Evolutionary conservation across 805 yeast genomes (phyloP).

Genomic region (Saturnispora saitoi): DNA sequence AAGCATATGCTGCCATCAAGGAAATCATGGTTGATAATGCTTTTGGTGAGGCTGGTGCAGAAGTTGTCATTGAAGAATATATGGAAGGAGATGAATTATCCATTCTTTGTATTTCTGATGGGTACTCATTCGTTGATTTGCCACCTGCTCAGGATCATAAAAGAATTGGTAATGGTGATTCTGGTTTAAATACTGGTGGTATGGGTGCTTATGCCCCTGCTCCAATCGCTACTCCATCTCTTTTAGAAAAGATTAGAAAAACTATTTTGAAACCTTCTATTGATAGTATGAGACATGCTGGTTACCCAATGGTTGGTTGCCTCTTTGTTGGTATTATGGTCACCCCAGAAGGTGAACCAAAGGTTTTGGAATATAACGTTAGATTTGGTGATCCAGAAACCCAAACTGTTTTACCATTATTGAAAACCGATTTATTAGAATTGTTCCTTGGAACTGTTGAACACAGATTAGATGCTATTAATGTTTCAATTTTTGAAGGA

Average conservation of each 20-base stretch:
- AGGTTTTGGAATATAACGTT: constrained; percentile 93
- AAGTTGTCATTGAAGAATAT: constrained; percentile 91
- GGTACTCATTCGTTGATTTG: constrained; percentile 79
- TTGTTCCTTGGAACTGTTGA: constrained; percentile 90
- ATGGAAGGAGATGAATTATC: constrained; percentile 96
- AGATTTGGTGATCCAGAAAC: constrained; percentile 99
- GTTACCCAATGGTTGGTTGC: constrained; percentile 91
- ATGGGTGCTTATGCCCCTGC: constrained; percentile 99
- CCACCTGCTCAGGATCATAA: constrained; percentile 99
- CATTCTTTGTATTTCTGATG: constrained; percentile 85
- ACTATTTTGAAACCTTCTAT: constrained; percentile 84
- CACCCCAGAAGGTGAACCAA: constrained; percentile 72
- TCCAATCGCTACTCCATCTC: constrained; percentile 77
- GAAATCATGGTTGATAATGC: constrained; percentile 84
- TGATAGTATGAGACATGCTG: constrained; percentile 93
- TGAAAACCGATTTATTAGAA: constrained; percentile 88
- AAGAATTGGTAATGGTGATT: constrained; percentile 86
- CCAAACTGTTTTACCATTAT: constrained; percentile 86
- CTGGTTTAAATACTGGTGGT: constrained; percentile 96
- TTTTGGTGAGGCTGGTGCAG: constrained; percentile 92
- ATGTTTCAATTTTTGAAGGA: constrained; percentile 41
- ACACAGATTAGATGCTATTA: constrained; percentile 82
- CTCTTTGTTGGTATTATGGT: constrained; percentile 93
- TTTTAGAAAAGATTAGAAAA: constrained; percentile 61
- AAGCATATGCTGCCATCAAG: constrained; percentile 75